Percentiles rank a stretch among this genome's conserved stretches.
Evolutionary conservation across 1,139 yeast species (phyloP).

Genomic region (Diutina neorugosa): DNA sequence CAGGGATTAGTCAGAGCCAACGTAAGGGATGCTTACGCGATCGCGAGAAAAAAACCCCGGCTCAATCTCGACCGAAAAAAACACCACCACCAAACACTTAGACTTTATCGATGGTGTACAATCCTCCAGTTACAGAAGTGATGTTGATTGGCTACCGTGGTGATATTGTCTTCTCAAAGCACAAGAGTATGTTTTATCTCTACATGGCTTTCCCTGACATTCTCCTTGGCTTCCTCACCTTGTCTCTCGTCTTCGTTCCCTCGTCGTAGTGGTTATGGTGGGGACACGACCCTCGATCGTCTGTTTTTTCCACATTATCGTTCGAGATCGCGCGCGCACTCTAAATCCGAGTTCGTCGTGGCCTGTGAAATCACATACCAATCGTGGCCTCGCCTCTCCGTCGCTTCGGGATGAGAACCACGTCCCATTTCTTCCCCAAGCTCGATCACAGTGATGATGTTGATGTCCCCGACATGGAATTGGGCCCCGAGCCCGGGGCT

Average conservation of each 20-base stretch:
- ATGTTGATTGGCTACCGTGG: too few species aligned
- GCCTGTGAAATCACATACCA: not conserved
- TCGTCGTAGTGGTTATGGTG: too few species aligned
- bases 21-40: not conserved
- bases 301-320: too few species aligned
- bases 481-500: not conserved
- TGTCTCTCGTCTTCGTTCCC: too few species aligned
- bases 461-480: not conserved
- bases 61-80: not conserved
- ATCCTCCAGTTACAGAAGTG: too few species aligned
- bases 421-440: slow-evolving; percentile 1
- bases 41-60: not conserved
- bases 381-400: not conserved
- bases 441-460: not conserved
- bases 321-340: not conserved
- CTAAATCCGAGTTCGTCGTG: not conserved
- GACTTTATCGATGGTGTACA: too few species aligned
- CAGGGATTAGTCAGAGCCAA: not conserved
- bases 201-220: too few species aligned
- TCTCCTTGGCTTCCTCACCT: too few species aligned
- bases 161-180: too few species aligned
- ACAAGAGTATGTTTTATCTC: too few species aligned
- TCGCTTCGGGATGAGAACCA: not conserved
- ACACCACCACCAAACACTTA: too few species aligned
- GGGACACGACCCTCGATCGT: too few species aligned